phyloP scores from a whole-genome alignment of 345 rosid genomes.

The Odontarrhena argentea region DNA sequence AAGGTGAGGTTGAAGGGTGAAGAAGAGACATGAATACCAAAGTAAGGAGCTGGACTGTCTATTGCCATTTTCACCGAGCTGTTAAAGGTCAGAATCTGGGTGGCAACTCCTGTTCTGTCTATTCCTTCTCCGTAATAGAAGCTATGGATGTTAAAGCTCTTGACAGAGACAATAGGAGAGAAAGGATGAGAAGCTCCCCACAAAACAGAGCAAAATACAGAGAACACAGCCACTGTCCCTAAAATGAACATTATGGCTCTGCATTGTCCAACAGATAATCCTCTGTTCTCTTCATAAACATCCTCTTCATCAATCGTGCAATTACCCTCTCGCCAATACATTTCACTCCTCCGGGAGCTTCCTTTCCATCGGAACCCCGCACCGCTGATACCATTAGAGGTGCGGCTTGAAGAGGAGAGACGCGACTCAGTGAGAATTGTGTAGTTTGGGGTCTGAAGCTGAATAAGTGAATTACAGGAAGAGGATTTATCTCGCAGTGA shows the following conservation, averaged over 20 bases:
- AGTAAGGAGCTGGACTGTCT: slow-evolving; percentile 74
- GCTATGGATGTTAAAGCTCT: slow-evolving; percentile 61
- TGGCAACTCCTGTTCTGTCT: slow-evolving; percentile 77
- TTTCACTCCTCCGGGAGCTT: slow-evolving; percentile 57
- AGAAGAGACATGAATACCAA: slow-evolving; percentile 79
- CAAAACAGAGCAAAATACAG: slow-evolving; percentile 68
- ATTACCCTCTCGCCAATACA: slow-evolving; percentile 72
- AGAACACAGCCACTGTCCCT: slow-evolving; percentile 54
- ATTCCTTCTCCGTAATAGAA: slow-evolving; percentile 77
- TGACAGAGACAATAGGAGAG: slow-evolving; percentile 55
- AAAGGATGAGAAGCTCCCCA: slow-evolving; percentile 85
- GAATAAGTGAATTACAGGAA: slow-evolving; percentile 6
- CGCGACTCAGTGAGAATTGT: slow-evolving; percentile 41
- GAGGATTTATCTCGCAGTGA: slow-evolving; percentile 7
- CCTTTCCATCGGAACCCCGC: slow-evolving; percentile 55
- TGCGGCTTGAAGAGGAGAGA: slow-evolving; percentile 43
- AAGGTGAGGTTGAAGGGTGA: slow-evolving; percentile 61
- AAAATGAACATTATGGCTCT: slow-evolving; percentile 57
- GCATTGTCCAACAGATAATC: slow-evolving; percentile 50
- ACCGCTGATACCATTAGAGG: slow-evolving; percentile 34
- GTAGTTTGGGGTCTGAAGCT: slow-evolving; percentile 41
- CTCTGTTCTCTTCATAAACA: slow-evolving; percentile 42
- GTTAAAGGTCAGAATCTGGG: slow-evolving; percentile 67
- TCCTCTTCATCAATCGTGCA: slow-evolving; percentile 73
- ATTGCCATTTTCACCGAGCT: slow-evolving; percentile 63